These are phyloP conservation scores for Phytophthora uliginosa DNA, from an alignment of 352 stramenopile species.

Conservation along the genomic window DNA sequence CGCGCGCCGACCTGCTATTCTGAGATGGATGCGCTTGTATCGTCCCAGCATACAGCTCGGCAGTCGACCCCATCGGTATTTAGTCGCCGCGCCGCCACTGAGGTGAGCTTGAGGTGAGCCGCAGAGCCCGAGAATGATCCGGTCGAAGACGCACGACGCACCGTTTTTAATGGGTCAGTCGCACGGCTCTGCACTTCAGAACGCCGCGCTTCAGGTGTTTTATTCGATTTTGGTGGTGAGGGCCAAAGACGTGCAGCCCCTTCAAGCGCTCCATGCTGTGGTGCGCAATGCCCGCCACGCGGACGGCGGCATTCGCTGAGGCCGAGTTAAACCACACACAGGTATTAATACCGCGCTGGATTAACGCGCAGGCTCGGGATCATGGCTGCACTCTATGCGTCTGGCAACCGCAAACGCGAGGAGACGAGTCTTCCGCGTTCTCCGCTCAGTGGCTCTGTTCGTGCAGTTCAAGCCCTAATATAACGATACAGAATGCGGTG, in stretches of 20 bases:
- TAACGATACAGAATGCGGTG: too few relatives aligned
- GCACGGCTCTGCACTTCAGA: conserved; percentile 28
- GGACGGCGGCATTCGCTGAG: background rate
- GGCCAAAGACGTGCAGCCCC: conserved; percentile 19
- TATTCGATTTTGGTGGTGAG: conserved; percentile 30
- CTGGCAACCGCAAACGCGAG: background rate
- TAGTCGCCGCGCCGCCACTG: background rate
- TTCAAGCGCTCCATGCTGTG: conserved; percentile 6
- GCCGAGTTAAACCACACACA: conserved; percentile 22
- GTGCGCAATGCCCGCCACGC: background rate
- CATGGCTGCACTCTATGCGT: background rate
- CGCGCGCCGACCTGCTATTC: background rate
- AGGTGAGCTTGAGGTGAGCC: background rate
- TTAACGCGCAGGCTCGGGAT: background rate
- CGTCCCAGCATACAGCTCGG: background rate
- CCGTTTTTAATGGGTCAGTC: conserved; percentile 24
- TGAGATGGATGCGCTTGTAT: background rate
- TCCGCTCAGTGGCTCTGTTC: too few relatives aligned
- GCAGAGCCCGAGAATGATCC: background rate
- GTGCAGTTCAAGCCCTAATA: too few relatives aligned
- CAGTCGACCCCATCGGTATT: background rate
- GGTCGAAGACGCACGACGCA: conserved; percentile 4
- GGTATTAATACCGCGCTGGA: background rate
- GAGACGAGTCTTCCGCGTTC: too few relatives aligned
- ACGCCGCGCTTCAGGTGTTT: conserved; percentile 12